Conservation (phyloP, 805 yeast genomes). For the Hermanozyma aechmeae region DNA sequence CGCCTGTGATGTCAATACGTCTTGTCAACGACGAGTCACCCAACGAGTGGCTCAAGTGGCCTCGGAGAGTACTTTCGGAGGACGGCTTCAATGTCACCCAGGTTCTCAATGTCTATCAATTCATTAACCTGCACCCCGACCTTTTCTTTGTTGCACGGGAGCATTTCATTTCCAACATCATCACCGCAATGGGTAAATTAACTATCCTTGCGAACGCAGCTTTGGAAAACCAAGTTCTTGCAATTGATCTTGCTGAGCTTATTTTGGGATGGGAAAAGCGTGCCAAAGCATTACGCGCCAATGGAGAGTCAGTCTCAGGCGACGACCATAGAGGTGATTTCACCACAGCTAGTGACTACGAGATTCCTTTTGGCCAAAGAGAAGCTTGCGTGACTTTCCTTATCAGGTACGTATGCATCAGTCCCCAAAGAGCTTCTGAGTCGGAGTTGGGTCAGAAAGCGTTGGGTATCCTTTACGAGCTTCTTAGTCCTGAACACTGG, state of each 20-base stretch:
- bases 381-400: conserved; percentile 88
- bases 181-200: conserved; percentile 86
- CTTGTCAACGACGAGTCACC: conserved; percentile 47
- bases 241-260: conserved; percentile 82
- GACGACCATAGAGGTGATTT: conserved; percentile 17
- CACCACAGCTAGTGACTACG: conserved; percentile 40
- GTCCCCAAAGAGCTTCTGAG: conserved; percentile 78
- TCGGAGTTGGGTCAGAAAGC: conserved; percentile 77
- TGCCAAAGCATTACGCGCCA: conserved; percentile 19
- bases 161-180: conserved; percentile 79
- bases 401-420: conserved; percentile 79
- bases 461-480: conserved; percentile 61
- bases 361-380: conserved; percentile 67
- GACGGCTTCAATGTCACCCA: conserved; percentile 82
- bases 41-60: conserved; percentile 84
- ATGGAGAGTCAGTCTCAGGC: conserved; percentile 5
- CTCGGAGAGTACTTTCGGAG: conserved; percentile 83
- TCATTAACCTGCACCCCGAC: conserved; percentile 77
- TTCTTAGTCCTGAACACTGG: conserved; percentile 73
- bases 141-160: conserved; percentile 81
- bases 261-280: conserved; percentile 77
- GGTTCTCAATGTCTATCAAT: conserved; percentile 80
- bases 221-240: conserved; percentile 72
- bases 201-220: conserved; percentile 72
- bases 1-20: conserved; percentile 74